These are phyloP conservation scores for Ogataea nakhonphanomensis DNA, from an alignment of 805 yeast species.

Conservation along the genomic window DNA sequence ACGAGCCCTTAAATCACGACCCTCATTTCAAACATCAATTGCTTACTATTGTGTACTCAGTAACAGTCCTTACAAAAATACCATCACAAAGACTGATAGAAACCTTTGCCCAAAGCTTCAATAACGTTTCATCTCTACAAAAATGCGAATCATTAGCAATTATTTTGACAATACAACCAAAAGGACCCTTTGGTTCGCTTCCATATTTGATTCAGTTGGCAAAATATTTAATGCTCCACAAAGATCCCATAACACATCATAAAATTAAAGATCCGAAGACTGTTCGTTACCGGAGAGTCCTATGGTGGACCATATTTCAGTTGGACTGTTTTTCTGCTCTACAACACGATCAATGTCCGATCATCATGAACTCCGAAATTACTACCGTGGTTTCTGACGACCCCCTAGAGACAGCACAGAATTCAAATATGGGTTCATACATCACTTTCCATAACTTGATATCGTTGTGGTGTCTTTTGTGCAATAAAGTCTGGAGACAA, in stretches of 20 bases:
- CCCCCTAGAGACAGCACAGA: constrained; percentile 19
- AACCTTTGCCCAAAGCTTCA: not conserved
- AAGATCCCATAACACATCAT: constrained; percentile 54
- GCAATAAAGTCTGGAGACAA: constrained; percentile 17
- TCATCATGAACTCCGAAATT: constrained; percentile 48
- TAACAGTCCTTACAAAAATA: not conserved
- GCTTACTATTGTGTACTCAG: constrained; percentile 1
- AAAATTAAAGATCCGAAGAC: constrained; percentile 44
- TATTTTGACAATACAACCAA: constrained; percentile 3
- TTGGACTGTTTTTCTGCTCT: constrained; percentile 55
- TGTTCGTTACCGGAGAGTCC: constrained; percentile 48
- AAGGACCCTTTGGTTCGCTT: constrained; percentile 46
- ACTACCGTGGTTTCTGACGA: constrained; percentile 54
- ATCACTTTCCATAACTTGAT: constrained; percentile 50
- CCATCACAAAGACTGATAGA: constrained; percentile 3
- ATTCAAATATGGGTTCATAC: constrained; percentile 39
- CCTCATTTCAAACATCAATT: not conserved
- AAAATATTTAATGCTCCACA: constrained; percentile 50
- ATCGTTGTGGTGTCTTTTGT: constrained; percentile 38
- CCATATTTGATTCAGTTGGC: constrained; percentile 54
- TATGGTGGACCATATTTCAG: constrained; percentile 69
- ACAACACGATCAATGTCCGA: constrained; percentile 51
- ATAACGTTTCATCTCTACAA: not conserved
- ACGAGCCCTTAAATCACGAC: not conserved
- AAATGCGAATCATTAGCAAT: constrained; percentile 1